A percentile compares a stretch with the other conserved stretches of the same genome.
These are phyloP conservation scores for Corymbia calophylla DNA, from an alignment of 441 rosid genomes.

Conservation along the genomic window DNA sequence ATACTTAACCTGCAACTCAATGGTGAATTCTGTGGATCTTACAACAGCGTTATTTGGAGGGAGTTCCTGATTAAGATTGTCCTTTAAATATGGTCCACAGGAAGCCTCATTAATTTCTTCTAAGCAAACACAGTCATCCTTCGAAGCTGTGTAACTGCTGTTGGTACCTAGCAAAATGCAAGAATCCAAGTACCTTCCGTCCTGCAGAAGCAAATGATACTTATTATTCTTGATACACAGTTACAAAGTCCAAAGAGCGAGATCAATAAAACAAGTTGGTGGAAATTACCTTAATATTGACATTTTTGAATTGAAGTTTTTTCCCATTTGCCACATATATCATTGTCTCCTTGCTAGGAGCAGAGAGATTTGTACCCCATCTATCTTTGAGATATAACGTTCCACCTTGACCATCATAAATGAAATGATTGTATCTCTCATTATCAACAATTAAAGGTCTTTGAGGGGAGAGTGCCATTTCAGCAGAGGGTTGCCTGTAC, in stretches of 20 bases:
- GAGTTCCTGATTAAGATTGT: conserved; percentile 20
- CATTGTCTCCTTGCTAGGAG: conserved; percentile 64
- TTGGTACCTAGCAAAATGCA: conserved; percentile 74
- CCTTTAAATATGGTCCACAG: conserved; percentile 23
- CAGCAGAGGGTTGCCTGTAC: conserved; percentile 59
- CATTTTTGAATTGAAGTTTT: conserved; percentile 78
- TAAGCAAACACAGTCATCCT: conserved; percentile 58
- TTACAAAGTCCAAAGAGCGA: neutral
- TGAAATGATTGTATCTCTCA: conserved; percentile 65
- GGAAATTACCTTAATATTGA: conserved; percentile 62
- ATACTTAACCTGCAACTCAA: conserved; percentile 77
- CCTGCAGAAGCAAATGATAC: conserved; percentile 32
- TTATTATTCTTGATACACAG: neutral
- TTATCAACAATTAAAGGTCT: conserved; percentile 84
- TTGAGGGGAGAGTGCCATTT: conserved; percentile 66
- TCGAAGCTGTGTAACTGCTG: conserved; percentile 72
- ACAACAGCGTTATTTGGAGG: conserved; percentile 37
- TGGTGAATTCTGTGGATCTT: conserved; percentile 50
- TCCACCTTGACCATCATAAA: conserved; percentile 96
- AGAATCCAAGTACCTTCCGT: conserved; percentile 86
- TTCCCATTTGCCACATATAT: conserved; percentile 80
- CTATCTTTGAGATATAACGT: conserved; percentile 64
- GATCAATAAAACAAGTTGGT: neutral
- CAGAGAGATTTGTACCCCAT: conserved; percentile 50
- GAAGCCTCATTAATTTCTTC: conserved; percentile 45